A percentile compares a stretch with the other conserved stretches of the same genome.
Evolutionary conservation across 1,284 basidiomycete genomes (phyloP).

Genomic region (Wallemia ichthyophaga): DNA sequence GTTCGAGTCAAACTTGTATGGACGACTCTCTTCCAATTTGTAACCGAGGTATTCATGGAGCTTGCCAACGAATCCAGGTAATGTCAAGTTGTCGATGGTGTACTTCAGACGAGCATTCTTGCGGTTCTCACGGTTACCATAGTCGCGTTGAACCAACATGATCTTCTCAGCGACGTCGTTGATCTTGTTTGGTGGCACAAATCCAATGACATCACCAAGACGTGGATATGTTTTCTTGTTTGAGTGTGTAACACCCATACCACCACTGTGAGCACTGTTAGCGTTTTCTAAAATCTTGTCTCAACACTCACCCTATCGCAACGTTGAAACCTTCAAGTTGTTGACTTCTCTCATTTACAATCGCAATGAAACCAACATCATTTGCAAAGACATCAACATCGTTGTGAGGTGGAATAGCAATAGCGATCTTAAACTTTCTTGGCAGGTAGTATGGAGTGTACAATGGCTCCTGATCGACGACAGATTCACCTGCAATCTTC

Average conservation of each 20-base stretch:
- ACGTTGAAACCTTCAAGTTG: conserved; percentile 69
- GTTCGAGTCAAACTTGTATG: conserved; percentile 64
- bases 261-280: conserved; percentile 28
- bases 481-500: conserved; percentile 59
- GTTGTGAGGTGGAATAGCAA: conserved; percentile 87
- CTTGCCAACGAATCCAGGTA: conserved; percentile 56
- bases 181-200: conserved; percentile 67
- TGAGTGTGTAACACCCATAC: conserved; percentile 96
- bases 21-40: conserved; percentile 34
- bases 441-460: conserved; percentile 95
- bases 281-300: conserved; percentile 13
- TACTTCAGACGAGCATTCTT: conserved; percentile 43
- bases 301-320: conserved; percentile 22
- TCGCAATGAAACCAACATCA: conserved; percentile 82
- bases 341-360: conserved; percentile 34
- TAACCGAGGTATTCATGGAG: conserved; percentile 74
- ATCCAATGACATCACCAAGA: conserved; percentile 60
- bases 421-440: conserved; percentile 92
- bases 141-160: conserved; percentile 79
- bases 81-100: conserved; percentile 80
- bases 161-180: conserved; percentile 65
- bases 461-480: conserved; percentile 79
- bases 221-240: conserved; percentile 98
- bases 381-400: conserved; percentile 90
- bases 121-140: conserved; percentile 59